These are phyloP conservation scores for Amanita pseudoporphyria DNA, from an alignment of 768 basidiomycete genomes.

Conservation along the genomic window DNA sequence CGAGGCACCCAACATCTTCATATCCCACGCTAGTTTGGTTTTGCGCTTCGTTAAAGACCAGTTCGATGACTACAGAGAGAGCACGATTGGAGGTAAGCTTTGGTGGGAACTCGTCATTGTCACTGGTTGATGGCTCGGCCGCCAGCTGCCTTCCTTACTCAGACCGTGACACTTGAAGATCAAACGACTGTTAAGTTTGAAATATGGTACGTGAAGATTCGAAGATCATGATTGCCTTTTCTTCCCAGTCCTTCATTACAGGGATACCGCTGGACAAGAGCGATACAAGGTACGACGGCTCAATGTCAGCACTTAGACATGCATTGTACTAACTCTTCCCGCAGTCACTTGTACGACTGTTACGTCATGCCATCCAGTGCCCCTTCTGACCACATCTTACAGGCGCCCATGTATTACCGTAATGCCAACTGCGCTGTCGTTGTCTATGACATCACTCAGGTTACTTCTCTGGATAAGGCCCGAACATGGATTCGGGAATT, in stretches of 20 bases:
- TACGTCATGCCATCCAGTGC: constrained; percentile 3
- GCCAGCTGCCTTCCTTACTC: constrained; percentile 94
- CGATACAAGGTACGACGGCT: constrained; percentile 67
- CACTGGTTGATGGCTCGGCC: constrained; percentile 10
- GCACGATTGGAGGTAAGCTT: constrained; percentile 75
- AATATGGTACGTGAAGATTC: constrained; percentile 63
- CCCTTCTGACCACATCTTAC: constrained; percentile 8
- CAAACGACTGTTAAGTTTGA: constrained; percentile 94
- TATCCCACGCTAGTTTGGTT: constrained; percentile 57
- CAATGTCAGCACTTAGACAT: constrained; percentile 6
- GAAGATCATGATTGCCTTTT: background rate
- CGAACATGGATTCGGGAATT: constrained; percentile 95
- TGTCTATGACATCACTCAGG: constrained; percentile 93
- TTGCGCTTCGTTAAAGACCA: constrained; percentile 95
- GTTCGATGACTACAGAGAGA: constrained; percentile 93
- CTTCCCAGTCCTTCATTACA: constrained; percentile 18
- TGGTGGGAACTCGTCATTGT: constrained; percentile 10
- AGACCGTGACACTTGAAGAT: constrained; percentile 87
- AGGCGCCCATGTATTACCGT: constrained; percentile 97
- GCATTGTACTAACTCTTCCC: constrained; percentile 1
- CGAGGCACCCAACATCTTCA: constrained; percentile 15
- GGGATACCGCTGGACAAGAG: constrained; percentile 96
- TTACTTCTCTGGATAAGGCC: constrained; percentile 89
- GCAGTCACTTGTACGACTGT: constrained; percentile 32
- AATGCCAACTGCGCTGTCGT: constrained; percentile 92